These are phyloP conservation scores for Diaporthe capsici DNA, from an alignment of 2,329 filamentous ascomycete species.

Conservation along the genomic window DNA sequence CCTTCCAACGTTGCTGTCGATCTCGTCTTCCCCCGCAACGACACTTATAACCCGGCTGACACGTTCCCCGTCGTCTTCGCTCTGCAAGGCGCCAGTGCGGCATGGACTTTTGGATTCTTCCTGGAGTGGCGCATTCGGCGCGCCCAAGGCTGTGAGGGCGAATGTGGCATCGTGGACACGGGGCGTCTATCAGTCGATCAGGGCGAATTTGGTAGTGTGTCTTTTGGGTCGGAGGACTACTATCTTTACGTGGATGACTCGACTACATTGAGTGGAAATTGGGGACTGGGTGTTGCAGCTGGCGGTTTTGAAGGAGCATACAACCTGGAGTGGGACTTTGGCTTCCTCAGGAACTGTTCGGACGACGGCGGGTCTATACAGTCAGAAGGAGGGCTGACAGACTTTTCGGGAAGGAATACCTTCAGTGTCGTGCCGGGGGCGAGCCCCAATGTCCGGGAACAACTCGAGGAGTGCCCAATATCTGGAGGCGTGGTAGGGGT, in stretches of 20 bases:
- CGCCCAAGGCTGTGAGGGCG: neutral
- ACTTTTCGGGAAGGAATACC: neutral
- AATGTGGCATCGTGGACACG: slow-evolving; percentile 18
- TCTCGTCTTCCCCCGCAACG: slow-evolving; percentile 51
- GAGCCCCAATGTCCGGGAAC: neutral
- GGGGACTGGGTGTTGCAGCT: slow-evolving; percentile 8
- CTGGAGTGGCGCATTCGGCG: slow-evolving; percentile 19
- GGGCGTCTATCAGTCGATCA: slow-evolving; percentile 9
- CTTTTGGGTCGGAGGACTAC: slow-evolving; percentile 18
- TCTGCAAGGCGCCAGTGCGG: slow-evolving; percentile 45
- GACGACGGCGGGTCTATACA: neutral
- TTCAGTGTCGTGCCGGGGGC: slow-evolving; percentile 14
- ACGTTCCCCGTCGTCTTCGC: slow-evolving; percentile 50
- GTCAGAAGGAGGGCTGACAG: neutral
- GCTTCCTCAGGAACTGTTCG: slow-evolving; percentile 20
- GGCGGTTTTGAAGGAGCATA: slow-evolving; percentile 7
- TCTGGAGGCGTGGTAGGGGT: neutral
- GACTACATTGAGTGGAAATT: neutral
- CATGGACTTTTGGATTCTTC: slow-evolving; percentile 27
- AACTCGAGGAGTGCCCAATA: slow-evolving; percentile 11
- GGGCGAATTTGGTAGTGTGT: neutral
- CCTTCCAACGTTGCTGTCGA: slow-evolving; percentile 52
- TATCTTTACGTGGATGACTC: neutral
- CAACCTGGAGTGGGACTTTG: slow-evolving; percentile 26
- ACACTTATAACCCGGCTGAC: slow-evolving; percentile 47